phyloP scores from a whole-genome alignment of 208 protist genomes.

The Naegleria lovaniensis region DNA sequence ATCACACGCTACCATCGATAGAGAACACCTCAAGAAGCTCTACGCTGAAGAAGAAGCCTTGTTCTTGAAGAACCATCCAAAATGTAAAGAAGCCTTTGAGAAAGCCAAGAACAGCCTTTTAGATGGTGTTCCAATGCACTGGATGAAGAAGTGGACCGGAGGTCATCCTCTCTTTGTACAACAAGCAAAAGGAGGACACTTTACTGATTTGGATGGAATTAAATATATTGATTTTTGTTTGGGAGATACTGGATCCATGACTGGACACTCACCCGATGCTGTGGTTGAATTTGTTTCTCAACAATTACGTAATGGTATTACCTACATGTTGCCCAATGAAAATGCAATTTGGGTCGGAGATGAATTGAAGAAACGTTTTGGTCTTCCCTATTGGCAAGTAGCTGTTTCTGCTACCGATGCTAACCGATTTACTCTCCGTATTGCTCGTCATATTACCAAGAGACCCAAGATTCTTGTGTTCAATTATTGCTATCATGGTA shows the following conservation, averaged over 20 bases:
- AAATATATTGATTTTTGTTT: neutral
- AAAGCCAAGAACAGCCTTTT: neutral
- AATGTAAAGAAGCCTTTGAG: neutral
- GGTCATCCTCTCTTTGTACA: neutral
- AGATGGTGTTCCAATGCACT: neutral
- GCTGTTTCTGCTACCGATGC: neutral
- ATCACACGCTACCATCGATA: neutral
- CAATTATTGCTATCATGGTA: neutral
- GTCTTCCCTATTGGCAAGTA: neutral
- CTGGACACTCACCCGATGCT: neutral
- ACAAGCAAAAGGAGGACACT: neutral
- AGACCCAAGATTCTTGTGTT: neutral
- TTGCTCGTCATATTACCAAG: neutral
- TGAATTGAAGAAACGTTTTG: neutral
- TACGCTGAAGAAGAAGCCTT: neutral
- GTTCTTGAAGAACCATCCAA: neutral
- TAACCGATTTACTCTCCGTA: neutral
- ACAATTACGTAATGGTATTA: neutral
- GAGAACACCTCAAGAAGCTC: neutral
- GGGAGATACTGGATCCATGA: neutral
- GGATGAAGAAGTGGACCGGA: neutral
- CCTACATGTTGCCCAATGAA: neutral
- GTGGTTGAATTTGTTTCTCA: neutral
- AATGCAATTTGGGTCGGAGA: neutral
- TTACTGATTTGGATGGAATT: neutral